A percentile compares a stretch with the other conserved stretches of the same genome.
Evolutionary conservation across 352 stramenopile species (phyloP).

Genomic region (Aphanomyces astaci): DNA sequence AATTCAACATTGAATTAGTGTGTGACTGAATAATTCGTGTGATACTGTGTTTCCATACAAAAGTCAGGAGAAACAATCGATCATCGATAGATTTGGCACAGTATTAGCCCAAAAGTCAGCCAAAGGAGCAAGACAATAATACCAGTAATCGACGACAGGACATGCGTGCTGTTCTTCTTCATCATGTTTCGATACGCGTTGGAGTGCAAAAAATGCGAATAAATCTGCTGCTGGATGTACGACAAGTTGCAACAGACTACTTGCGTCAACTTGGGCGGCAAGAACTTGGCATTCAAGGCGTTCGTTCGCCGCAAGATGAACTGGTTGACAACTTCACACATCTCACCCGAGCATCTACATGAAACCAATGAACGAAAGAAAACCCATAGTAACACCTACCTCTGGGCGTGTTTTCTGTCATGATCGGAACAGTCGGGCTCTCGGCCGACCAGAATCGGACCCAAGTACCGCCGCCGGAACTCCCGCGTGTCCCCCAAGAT

Average conservation of each 20-base stretch:
- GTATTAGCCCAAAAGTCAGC: too few relatives aligned
- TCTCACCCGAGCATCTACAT: conserved; percentile 84
- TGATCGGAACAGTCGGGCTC: conserved; percentile 86
- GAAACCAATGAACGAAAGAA: not conserved
- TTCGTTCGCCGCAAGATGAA: conserved; percentile 98
- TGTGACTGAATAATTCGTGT: too few relatives aligned
- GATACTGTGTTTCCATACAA: too few relatives aligned
- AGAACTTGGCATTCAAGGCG: conserved; percentile 97
- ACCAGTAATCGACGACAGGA: conserved; percentile 73
- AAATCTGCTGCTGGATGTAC: conserved; percentile 93
- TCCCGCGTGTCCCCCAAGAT: conserved; percentile 76
- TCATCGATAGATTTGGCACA: too few relatives aligned
- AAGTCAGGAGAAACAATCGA: too few relatives aligned
- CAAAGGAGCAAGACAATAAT: not conserved
- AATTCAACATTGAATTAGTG: too few relatives aligned
- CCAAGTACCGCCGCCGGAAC: conserved; percentile 91
- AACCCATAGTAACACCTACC: conserved; percentile 15
- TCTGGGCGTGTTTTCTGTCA: conserved; percentile 59
- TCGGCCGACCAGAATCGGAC: conserved; percentile 81
- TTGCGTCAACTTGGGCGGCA: conserved; percentile 97
- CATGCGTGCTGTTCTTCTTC: conserved; percentile 87
- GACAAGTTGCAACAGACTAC: conserved; percentile 97
- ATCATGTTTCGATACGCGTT: conserved; percentile 95
- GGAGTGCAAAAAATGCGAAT: conserved; percentile 91
- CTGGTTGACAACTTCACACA: conserved; percentile 96